Conservation (phyloP, 2,329 filamentous ascomycete species). For the Curvularia sp. region DNA sequence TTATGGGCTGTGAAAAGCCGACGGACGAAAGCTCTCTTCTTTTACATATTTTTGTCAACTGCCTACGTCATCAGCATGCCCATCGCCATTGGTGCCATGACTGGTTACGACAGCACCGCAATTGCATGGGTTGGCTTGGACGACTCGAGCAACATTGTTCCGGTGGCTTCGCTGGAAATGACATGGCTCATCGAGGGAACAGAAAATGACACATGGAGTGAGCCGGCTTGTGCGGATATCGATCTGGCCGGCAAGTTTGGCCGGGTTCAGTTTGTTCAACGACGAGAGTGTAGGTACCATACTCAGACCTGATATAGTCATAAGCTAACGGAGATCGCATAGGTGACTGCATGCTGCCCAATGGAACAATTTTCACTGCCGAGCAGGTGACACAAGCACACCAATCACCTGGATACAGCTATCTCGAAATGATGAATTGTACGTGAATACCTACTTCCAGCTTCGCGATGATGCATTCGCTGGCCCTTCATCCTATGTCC, state of each 20-base stretch:
- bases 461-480: neutral
- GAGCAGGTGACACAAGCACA: neutral
- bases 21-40: slow-evolving; percentile 33
- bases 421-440: neutral
- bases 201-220: slow-evolving; percentile 22
- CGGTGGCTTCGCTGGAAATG: slow-evolving; percentile 21
- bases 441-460: neutral
- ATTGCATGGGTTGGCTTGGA: slow-evolving; percentile 39
- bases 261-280: neutral
- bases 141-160: slow-evolving; percentile 37
- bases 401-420: too few species aligned
- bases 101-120: slow-evolving; percentile 44
- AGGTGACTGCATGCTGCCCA: slow-evolving; percentile 33
- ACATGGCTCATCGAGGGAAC: slow-evolving; percentile 18
- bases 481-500: too few species aligned
- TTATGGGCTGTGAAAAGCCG: slow-evolving; percentile 32
- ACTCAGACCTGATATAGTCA: neutral
- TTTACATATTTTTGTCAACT: slow-evolving; percentile 42
- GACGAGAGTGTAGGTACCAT: neutral
- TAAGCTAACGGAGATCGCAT: neutral
- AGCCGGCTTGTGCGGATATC: slow-evolving; percentile 15
- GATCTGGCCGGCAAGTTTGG: neutral
- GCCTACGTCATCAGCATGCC: slow-evolving; percentile 43
- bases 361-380: slow-evolving; percentile 27
- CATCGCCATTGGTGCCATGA: slow-evolving; percentile 47